Conservation (phyloP, 2,329 filamentous ascomycete genomes). For the Pseudogymnoascus sp. region DNA sequence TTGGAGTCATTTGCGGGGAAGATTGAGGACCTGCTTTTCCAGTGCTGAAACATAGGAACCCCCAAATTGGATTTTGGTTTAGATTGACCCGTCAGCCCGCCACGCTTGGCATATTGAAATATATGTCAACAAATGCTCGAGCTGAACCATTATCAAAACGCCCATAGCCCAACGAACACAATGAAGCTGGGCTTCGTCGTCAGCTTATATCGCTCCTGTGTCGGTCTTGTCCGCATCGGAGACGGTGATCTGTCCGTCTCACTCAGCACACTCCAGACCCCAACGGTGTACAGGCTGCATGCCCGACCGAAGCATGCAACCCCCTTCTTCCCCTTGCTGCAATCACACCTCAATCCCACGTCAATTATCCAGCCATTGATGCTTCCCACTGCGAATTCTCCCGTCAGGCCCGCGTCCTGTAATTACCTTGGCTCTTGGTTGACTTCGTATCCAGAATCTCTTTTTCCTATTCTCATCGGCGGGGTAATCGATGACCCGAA, state of each 20-base stretch:
- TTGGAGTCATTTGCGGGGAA: background rate
- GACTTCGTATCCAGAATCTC: background rate
- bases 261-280: conserved; percentile 2
- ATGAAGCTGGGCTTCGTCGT: background rate
- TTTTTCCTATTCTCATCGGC: conserved; percentile 1
- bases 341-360: background rate
- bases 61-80: background rate
- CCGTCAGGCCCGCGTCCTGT: background rate
- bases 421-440: conserved; percentile 9
- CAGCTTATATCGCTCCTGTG: background rate
- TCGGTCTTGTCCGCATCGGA: background rate
- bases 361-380: conserved; percentile 6
- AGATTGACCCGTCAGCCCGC: background rate
- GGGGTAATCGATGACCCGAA: conserved; percentile 10
- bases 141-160: conserved; percentile 6
- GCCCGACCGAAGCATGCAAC: background rate
- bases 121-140: background rate
- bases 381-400: background rate
- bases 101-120: background rate
- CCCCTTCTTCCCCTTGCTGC: background rate
- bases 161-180: background rate
- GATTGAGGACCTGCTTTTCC: conserved; percentile 1
- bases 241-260: background rate
- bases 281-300: background rate
- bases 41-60: conserved; percentile 1